Percentiles rank a stretch among this genome's conserved stretches.
Conservation (phyloP, 148 eudicot species). For the Selenicereus undatus region DNA sequence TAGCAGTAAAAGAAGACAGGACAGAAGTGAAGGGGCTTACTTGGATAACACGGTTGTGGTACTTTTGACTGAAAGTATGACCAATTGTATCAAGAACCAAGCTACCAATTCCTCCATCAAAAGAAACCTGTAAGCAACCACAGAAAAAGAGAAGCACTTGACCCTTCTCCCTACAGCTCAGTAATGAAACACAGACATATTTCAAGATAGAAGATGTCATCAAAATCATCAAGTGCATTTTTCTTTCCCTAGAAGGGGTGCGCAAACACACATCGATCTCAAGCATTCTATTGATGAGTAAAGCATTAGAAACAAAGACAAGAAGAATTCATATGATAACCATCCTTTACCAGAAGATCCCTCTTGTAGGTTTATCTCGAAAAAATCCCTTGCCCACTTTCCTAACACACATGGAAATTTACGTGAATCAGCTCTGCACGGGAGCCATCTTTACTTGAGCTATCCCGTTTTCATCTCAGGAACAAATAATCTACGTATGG, state of each 20-base stretch:
- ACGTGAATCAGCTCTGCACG: background rate
- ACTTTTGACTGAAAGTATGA: constrained; percentile 73
- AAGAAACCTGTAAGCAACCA: constrained; percentile 48
- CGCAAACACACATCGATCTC: background rate
- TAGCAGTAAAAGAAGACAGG: constrained; percentile 9
- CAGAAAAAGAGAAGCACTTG: background rate
- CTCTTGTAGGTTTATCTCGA: background rate
- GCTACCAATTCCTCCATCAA: constrained; percentile 65
- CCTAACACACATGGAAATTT: background rate
- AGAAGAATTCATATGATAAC: background rate
- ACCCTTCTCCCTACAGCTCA: background rate
- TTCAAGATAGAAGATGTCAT: background rate
- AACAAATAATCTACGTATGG: background rate
- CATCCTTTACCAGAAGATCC: background rate
- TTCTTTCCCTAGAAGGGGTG: too few relatives aligned
- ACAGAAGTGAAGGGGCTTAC: constrained; percentile 32
- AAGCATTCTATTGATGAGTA: background rate
- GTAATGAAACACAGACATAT: background rate
- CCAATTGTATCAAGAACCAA: constrained; percentile 85
- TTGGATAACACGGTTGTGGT: constrained; percentile 87
- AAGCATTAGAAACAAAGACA: background rate
- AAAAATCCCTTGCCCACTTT: background rate
- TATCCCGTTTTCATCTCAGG: background rate
- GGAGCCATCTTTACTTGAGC: too few relatives aligned
- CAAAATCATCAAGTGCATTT: background rate